phyloP scores from a whole-genome alignment of 2,329 filamentous ascomycete genomes.

The Aspergillus ochraceoroseus region DNA sequence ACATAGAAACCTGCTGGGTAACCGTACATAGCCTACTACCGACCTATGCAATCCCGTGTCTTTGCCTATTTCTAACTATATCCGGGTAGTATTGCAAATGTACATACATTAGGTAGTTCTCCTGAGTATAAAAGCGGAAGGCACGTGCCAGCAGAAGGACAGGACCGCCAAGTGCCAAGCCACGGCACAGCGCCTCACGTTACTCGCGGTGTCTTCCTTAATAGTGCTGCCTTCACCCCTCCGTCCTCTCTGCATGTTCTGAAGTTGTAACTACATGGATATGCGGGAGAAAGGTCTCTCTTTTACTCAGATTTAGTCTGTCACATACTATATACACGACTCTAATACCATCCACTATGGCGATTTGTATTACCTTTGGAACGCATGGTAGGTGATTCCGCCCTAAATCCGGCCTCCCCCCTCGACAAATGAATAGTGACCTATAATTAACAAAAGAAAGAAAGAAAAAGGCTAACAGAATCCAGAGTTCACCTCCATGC shows the following conservation, averaged over 20 bases:
- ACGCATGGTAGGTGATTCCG: conserved; percentile 34
- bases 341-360: conserved; percentile 36
- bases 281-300: no score
- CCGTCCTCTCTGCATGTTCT: no score
- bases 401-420: no score
- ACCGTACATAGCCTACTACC: background rate
- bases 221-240: conserved; percentile 27
- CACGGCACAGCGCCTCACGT: conserved; percentile 36
- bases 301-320: no score
- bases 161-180: conserved; percentile 21
- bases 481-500: conserved; percentile 42
- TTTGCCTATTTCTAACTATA: no score
- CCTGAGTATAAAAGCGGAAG: background rate
- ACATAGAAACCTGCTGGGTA: background rate
- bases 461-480: background rate
- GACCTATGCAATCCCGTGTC: background rate
- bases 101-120: no score
- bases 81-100: no score
- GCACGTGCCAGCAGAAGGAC: conserved; percentile 9
- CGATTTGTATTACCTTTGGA: conserved; percentile 44
- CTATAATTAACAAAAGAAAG: background rate
- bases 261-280: no score
- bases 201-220: conserved; percentile 14
- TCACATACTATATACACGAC: no score
- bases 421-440: no score